These are phyloP conservation scores for Melampsora medusae DNA, from an alignment of 1,284 basidiomycete species.

Conservation along the genomic window DNA sequence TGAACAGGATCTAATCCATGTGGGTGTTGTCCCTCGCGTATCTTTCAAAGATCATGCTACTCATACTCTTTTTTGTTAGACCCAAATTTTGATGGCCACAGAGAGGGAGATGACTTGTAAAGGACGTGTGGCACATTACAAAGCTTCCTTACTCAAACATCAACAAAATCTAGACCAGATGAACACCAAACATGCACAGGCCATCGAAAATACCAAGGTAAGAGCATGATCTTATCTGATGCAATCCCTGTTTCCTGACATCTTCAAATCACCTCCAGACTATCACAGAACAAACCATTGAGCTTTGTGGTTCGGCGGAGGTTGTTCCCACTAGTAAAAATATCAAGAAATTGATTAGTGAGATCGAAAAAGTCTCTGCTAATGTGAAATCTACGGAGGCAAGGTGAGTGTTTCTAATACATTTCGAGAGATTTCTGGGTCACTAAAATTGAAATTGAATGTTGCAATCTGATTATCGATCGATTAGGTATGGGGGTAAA, in stretches of 20 bases:
- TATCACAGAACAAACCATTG: slow-evolving; percentile 18
- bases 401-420: slow-evolving; percentile 3
- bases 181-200: not conserved
- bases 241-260: too few species aligned
- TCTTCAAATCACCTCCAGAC: not conserved
- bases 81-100: not conserved
- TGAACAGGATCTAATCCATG: not conserved
- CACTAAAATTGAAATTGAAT: not conserved
- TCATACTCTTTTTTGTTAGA: not conserved
- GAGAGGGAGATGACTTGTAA: not conserved
- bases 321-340: not conserved
- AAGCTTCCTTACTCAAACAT: not conserved
- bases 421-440: not conserved
- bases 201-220: not conserved
- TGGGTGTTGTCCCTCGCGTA: too few species aligned
- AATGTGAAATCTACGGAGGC: slow-evolving; percentile 12
- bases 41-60: not conserved
- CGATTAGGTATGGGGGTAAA: slow-evolving; percentile 1
- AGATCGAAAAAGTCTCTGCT: not conserved
- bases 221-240: not conserved
- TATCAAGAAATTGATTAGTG: slow-evolving; percentile 16
- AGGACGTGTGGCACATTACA: not conserved
- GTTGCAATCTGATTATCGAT: too few species aligned
- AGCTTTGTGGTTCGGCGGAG: slow-evolving; percentile 10
- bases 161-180: not conserved